Evolutionary conservation across 2,329 filamentous ascomycete species (phyloP), one percentile per base, ranked within the genome.

Genomic region (Decorospora gaudefroyi): DNA sequence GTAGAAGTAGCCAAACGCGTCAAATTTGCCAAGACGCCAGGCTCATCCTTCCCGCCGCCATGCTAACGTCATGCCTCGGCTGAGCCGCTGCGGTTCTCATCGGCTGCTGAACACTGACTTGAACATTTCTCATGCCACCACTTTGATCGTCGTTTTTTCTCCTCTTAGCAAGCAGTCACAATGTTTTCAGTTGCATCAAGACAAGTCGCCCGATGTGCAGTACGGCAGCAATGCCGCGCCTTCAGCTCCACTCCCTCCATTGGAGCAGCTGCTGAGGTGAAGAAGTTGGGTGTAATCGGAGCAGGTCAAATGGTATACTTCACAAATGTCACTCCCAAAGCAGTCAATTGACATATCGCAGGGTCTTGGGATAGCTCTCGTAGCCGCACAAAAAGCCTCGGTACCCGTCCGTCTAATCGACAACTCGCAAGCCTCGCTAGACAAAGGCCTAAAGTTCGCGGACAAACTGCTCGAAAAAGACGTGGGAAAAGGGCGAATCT

Each of bases 401-500:
- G 82, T 99, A 0, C 87, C 90, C 2, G 92, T 99, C 9, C 90
- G 82, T 8, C 71, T 99, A 27, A 82, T 99, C 48, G 93, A 99
- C 70, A 87, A 75, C 49, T 93, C 87, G 8, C 84, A 95, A 72
- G 81, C 85, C 31, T 88, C 92, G 11, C 79, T 99, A 51, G 86
- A 93, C 65, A 96, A 95, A 75, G 90, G 90, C 32, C 73, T 97
- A 34, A 85, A 85, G 47, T 97, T 99, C 72, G 92, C 92, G 57
- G 90, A 96, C 66, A 96, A 95, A 71, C 84, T 99, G 5, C 83
- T 99, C 4, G 84, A 87, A 53, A 99, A 96, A 72, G 90, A 97
- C 72, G 87, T 99, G 16, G 77, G 84, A 64, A 99, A 97, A 74
- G 81, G 89, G 48, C 84, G 88, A 50, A 83, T 97, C 54, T 90